phyloP scores from a whole-genome alignment of 352 stramenopile species.

The Aphanomyces stellatus region DNA sequence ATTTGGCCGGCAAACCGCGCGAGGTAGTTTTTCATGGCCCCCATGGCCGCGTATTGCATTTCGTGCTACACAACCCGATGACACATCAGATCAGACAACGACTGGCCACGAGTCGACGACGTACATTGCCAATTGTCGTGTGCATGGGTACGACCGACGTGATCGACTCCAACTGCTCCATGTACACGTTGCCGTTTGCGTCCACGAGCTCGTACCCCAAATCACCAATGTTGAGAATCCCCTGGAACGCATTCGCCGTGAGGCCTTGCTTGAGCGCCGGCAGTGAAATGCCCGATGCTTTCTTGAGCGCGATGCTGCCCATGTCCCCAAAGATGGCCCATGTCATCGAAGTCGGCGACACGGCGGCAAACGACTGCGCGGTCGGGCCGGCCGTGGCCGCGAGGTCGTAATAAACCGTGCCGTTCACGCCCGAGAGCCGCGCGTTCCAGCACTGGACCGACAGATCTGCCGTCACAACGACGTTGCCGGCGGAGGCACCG shows the following conservation, averaged over 20 bases:
- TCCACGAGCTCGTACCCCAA: conserved; percentile 58
- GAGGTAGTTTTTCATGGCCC: conserved; percentile 68
- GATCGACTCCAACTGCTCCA: conserved; percentile 54
- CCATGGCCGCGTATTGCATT: conserved; percentile 45
- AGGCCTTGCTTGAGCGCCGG: conserved; percentile 52
- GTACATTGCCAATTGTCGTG: conserved; percentile 64
- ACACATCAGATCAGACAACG: not conserved
- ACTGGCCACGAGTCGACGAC: not conserved
- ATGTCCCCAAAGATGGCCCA: conserved; percentile 76
- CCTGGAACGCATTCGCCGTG: conserved; percentile 31
- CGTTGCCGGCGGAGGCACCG: conserved; percentile 30
- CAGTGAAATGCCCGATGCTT: conserved; percentile 48
- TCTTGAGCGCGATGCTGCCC: conserved; percentile 39
- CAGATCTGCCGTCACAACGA: conserved; percentile 35
- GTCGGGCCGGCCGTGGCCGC: conserved; percentile 20
- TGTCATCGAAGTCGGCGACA: conserved; percentile 35
- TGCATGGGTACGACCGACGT: conserved; percentile 58
- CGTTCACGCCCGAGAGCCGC: conserved; percentile 34
- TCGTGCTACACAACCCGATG: conserved; percentile 45
- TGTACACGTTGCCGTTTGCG: conserved; percentile 55
- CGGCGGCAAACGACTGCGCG: conserved; percentile 41
- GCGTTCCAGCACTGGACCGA: conserved; percentile 52
- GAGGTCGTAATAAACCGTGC: conserved; percentile 55
- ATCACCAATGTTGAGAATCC: conserved; percentile 66
- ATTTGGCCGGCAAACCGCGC: conserved; percentile 47